Base-by-base conservation (phyloP, 2,329 filamentous ascomycete genomes). In the Clonostachys sp. region DNA sequence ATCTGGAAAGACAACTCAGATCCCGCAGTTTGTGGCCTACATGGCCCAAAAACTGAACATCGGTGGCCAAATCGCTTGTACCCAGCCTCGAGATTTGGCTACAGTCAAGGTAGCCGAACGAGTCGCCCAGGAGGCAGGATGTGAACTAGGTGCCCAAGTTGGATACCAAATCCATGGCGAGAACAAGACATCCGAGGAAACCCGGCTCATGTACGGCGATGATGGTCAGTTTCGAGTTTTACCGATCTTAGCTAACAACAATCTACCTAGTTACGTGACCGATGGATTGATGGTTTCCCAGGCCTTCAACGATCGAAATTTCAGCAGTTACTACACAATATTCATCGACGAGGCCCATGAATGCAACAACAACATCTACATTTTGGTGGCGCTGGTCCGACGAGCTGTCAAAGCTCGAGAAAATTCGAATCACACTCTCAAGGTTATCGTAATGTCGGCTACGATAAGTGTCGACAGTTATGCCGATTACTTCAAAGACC, bases 311-410 rank as follows among this genome's bases (percentile, higher is more conserved):
- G 43, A 45, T 17, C 5, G 8, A 10, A 34, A 45, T 45, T 45
- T 45, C 16, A 17, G n/a, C 5, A 4, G 39, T 17, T 39, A 39
- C 20, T 85, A 86, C 4, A 86, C 83, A n/a, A 68, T 96, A 51
- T 94, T 96, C 83, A 89, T 96, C 49, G 91, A 96, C 61, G 91
- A 96, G 64, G 91, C 90, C 2, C 91, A 96, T 75, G 91, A 96
- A 61, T 77, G 91, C 52, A 94, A 87, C 0, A 75, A 95, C 2
- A 81, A 87, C 45, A 94, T 89, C 0, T 91, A 96, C 64, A 88
- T 96, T 49, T 70, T 95, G 5, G 78, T 94, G 51, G 88, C 86
- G n/a, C 67, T 96, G 33, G 75, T 94, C 45, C 94, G 95, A 57
- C 90, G 95, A 67, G 79, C 95, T 50, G 84, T 86, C 2, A 76